Evolutionary conservation across 2,329 filamentous ascomycete genomes (phyloP).

Genomic region (Aaosphaeria arxii): DNA sequence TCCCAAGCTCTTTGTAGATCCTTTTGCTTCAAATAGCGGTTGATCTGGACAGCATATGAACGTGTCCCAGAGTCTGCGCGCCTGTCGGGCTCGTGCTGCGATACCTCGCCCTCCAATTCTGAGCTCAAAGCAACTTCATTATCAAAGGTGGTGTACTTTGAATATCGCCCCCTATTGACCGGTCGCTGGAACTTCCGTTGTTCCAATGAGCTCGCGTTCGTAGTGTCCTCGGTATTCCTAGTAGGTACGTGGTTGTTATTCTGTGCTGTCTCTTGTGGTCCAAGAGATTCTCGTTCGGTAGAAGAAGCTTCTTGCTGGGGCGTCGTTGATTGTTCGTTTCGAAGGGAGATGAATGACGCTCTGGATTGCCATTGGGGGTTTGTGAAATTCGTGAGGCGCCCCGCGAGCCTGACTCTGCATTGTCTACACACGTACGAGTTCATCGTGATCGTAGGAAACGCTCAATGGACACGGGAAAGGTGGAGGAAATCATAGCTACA

Average conservation of each 20-base stretch:
- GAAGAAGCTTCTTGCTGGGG: not conserved
- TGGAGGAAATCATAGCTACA: no score
- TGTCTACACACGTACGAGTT: constrained; percentile 32
- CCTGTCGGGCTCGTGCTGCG: not conserved
- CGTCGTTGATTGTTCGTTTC: not conserved
- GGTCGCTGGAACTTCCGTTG: not conserved
- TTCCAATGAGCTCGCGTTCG: not conserved
- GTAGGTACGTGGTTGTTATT: not conserved
- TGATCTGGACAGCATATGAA: constrained; percentile 3
- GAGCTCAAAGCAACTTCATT: not conserved
- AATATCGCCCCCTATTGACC: not conserved
- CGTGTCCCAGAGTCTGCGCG: not conserved
- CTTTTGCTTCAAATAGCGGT: constrained; percentile 1
- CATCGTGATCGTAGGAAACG: constrained; percentile 17
- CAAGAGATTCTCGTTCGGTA: not conserved
- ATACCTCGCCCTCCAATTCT: not conserved
- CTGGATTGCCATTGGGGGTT: constrained; percentile 27
- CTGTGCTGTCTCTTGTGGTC: not conserved
- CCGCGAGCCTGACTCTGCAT: constrained; percentile 23
- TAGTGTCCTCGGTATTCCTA: not conserved
- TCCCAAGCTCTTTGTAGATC: constrained; percentile 23
- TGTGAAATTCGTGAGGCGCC: constrained; percentile 7
- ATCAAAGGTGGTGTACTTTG: not conserved
- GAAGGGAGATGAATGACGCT: constrained; percentile 31
- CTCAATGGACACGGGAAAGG: not conserved